A percentile compares a stretch with the other conserved stretches of the same genome.
Conservation (phyloP, 2,329 filamentous ascomycete species). For the Beauveria varroae region DNA sequence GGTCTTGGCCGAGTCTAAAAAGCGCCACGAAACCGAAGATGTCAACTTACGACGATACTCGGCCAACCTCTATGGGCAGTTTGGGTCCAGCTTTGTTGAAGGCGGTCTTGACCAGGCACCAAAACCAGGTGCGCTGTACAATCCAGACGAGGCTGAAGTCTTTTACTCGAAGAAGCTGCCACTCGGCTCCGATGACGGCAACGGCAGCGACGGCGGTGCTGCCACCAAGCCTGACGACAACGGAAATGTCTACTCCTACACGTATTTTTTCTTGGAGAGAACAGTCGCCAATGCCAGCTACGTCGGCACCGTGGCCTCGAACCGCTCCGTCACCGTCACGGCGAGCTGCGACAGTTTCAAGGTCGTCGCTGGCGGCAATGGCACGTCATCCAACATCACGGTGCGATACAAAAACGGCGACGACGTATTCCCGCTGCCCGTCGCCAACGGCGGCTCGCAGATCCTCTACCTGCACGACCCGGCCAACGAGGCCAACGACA, state of each 20-base stretch:
- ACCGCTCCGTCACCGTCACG: constrained; percentile 24
- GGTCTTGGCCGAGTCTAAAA: constrained; percentile 31
- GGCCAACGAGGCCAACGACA: constrained; percentile 15
- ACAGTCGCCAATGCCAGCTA: constrained; percentile 9
- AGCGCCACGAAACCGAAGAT: constrained; percentile 15
- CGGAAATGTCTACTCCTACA: constrained; percentile 15
- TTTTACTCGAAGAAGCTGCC: constrained; percentile 21
- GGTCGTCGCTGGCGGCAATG: constrained; percentile 26
- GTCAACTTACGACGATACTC: constrained; percentile 12
- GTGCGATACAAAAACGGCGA: constrained; percentile 19
- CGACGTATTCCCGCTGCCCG: constrained; percentile 16
- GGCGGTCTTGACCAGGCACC: constrained; percentile 19
- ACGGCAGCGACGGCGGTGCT: too few relatives aligned
- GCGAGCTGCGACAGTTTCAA: constrained; percentile 23
- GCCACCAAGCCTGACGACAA: background rate
- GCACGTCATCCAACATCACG: constrained; percentile 19
- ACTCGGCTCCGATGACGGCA: background rate
- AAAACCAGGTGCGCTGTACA: constrained; percentile 22
- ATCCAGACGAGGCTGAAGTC: constrained; percentile 22
- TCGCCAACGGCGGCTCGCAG: constrained; percentile 24
- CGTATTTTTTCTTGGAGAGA: constrained; percentile 2
- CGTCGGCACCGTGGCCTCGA: constrained; percentile 22
- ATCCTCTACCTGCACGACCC: constrained; percentile 30
- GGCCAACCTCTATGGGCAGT: constrained; percentile 26
- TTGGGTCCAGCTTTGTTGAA: constrained; percentile 24